Base-by-base conservation (phyloP, 306 rosid species). In the Pyrus bretschneideri region DNA sequence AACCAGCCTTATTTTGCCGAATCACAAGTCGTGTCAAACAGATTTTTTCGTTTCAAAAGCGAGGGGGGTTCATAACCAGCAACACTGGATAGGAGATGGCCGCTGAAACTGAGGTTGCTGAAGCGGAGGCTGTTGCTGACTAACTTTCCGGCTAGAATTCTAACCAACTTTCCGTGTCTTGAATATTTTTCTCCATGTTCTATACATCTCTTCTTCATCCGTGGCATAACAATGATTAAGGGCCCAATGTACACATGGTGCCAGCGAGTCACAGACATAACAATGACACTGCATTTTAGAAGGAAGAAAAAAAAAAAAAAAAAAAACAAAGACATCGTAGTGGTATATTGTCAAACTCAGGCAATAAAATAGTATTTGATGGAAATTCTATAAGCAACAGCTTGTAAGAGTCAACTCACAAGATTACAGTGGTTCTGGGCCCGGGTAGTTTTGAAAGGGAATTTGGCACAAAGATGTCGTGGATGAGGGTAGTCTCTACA, bases 401-500 rank as follows among this genome's bases (percentile, higher is more conserved):
- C 57, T 79, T 22, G 30, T 62, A 70, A 31, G 27, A 57, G 58
- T 18, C 55, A 78, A 78, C 81, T 75, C 82, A 90, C 98, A 83
- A 77, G 83, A 57, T 70, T 77, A 81, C 96, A 93, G 67, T 87
- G 80, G 68, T 17, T 83, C 82, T 81, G 88, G 29, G 87, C 93
- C 13, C 88, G 79, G 9, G 91, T 87, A 71, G 93, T 83, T 68
- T 81, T 65, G 78, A 93, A 93, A 71, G 92, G 93, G 75, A 87
- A 87, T 62, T 67, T 87, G 49, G 77, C 93, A 81, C 98, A 90
- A 72, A 77, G 86, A 87, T 93, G 96, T 1, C 93, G 87, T 17
- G 96, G 71, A 85, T 93, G 98, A 77, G 98, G 94, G 73, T 76
- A 93, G 83, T 93, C 98, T 82, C 94, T 85, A 81, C 98, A 93